Evolutionary conservation across 306 rosid genomes (phyloP), one percentile per base, ranked within the genome.

Genomic region (Cicer pinnatifidum): DNA sequence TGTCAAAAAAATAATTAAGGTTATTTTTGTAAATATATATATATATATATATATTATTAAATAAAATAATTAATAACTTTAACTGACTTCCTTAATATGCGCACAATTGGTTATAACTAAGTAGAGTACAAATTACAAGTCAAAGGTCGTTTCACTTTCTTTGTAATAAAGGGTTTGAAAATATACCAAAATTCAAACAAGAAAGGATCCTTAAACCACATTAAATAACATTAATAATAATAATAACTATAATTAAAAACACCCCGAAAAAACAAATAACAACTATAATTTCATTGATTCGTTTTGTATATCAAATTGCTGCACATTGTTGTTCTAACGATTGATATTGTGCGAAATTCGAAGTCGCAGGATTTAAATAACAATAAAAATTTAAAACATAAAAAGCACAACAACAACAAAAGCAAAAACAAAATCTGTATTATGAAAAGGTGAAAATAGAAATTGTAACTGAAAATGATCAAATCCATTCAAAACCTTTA

Each of bases 171-270:
- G 8, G 57, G 12, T 20, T 17, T 28, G 48, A 50, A 39, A 70
- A 61, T 0, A 28, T 46, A 61, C 72, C 17, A 9, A 63, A 69
- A 63, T 38, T 61, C 7, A 48, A 56, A 77, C 71, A 39, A 66
- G n/a, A 75, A 54, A 63, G 59, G 23, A 66, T 9, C 38, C 11
- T 28, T 39, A 17, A 19, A 19, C 69, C 40, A 67, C 0, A 23
- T n/a, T 19, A 6, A 40, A 33, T 9, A 3, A 12, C 8, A 50
- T 50, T 35, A 54, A 23, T 7, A 46, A 9, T 20, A 57, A 47
- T n/a, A 48, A 23, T 28, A 28, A 28, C 4, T 28, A 3, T 28
- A 28, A 28, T 28, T 28, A 3, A 28, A 28, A 28, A 28, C 33
- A 28, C 33, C 33, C 33, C 0, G 4, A 28, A 28, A 28, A 28